Percentiles rank a stretch among this genome's conserved stretches.
Evolutionary conservation across 352 stramenopile genomes (phyloP).

Genomic region (Phytophthora colocasiae): DNA sequence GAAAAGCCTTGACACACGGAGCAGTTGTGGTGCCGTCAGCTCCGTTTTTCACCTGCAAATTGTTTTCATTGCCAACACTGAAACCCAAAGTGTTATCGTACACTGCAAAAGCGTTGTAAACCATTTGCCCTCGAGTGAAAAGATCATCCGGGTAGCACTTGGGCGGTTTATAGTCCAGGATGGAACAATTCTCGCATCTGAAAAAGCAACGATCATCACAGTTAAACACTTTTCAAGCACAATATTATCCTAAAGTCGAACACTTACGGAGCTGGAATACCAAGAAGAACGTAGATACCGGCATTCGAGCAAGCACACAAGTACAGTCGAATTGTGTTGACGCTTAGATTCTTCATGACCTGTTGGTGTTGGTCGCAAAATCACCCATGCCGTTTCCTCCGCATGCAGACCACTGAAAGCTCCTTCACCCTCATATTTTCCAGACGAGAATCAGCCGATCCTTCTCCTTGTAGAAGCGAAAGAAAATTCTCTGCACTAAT

Average conservation of each 20-base stretch:
- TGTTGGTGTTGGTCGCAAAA: neutral
- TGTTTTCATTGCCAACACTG: slow-evolving; percentile 68
- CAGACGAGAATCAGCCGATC: too few species aligned
- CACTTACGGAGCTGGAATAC: slow-evolving; percentile 55
- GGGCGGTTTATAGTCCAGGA: slow-evolving; percentile 50
- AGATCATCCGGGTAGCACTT: slow-evolving; percentile 60
- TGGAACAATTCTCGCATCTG: slow-evolving; percentile 60
- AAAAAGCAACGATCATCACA: neutral
- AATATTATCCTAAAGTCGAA: neutral
- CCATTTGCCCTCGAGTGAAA: slow-evolving; percentile 60
- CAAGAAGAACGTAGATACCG: slow-evolving; percentile 79
- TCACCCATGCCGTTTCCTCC: too few species aligned
- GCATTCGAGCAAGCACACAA: slow-evolving; percentile 69
- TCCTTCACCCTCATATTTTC: too few species aligned
- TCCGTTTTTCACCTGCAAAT: slow-evolving; percentile 36
- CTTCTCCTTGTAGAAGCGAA: too few species aligned
- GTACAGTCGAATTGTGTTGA: slow-evolving; percentile 78
- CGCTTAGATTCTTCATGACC: slow-evolving; percentile 57
- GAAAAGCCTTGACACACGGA: slow-evolving; percentile 66
- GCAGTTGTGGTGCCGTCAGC: slow-evolving; percentile 35
- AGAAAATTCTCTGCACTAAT: too few species aligned
- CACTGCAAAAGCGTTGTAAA: slow-evolving; percentile 79
- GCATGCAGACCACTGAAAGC: too few species aligned
- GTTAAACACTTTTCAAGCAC: too few species aligned
- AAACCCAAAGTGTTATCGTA: slow-evolving; percentile 78